A percentile compares a stretch with the other conserved stretches of the same genome.
phyloP scores from a whole-genome alignment of 352 stramenopile species.

The Phytophthora sansomeana region DNA sequence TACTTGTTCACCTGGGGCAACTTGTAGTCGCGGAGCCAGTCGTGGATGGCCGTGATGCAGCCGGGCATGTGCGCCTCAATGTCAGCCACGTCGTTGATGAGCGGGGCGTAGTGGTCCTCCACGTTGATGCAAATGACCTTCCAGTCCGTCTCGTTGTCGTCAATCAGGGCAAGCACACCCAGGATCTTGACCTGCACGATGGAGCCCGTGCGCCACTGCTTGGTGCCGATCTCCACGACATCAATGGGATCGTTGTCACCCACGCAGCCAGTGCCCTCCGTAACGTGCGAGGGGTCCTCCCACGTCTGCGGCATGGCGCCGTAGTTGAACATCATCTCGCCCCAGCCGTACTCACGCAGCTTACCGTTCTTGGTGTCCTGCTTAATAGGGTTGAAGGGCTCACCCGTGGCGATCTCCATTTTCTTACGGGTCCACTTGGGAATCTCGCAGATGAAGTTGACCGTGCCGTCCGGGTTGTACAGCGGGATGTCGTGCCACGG shows the following conservation, averaged over 20 bases:
- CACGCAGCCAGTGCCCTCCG: constrained; percentile 81
- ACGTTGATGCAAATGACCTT: constrained; percentile 98
- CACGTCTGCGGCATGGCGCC: constrained; percentile 99
- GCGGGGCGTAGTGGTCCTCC: constrained; percentile 96
- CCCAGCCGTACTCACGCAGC: constrained; percentile 96
- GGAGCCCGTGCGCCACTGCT: constrained; percentile 92
- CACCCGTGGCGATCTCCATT: constrained; percentile 98
- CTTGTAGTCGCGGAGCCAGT: constrained; percentile 99
- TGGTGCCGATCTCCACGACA: constrained; percentile 98
- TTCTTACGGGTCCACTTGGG: constrained; percentile 98
- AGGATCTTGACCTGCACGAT: constrained; percentile 98
- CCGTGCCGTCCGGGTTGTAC: constrained; percentile 89
- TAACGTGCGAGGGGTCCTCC: constrained; percentile 96
- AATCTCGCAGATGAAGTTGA: constrained; percentile 97
- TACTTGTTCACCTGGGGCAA: constrained; percentile 99
- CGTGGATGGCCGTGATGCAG: constrained; percentile 92
- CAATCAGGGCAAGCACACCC: constrained; percentile 99
- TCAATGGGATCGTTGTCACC: constrained; percentile 99
- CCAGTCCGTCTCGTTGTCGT: constrained; percentile 99
- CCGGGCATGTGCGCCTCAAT: constrained; percentile 96
- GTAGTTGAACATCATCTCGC: constrained; percentile 99
- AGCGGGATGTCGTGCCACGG: constrained; percentile 99
- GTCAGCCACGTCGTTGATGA: constrained; percentile 98
- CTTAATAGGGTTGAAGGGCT: constrained; percentile 97
- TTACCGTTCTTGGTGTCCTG: constrained; percentile 99